Conservation (phyloP, 257 asterid species). For the Solanum phureja region DNA sequence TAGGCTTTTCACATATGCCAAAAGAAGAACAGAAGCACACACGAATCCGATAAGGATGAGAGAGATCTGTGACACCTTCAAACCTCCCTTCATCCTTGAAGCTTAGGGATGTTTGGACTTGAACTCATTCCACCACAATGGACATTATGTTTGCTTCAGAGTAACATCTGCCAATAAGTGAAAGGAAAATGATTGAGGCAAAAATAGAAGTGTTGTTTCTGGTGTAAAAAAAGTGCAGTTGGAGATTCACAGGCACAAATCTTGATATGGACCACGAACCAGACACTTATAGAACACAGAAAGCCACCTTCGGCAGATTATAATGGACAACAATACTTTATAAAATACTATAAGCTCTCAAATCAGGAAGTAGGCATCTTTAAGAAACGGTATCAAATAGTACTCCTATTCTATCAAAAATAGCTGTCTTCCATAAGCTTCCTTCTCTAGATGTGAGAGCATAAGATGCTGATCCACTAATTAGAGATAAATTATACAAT, state of each 20-base stretch:
- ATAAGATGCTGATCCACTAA: not conserved
- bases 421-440: not conserved
- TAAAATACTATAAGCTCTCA: not conserved
- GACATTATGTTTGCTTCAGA: not conserved
- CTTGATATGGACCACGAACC: not conserved
- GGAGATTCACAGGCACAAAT: not conserved
- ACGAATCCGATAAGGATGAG: conserved; percentile 68
- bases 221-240: not conserved
- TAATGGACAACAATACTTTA: not conserved
- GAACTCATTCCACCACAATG: conserved; percentile 19
- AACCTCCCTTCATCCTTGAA: conserved; percentile 78
- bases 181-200: not conserved
- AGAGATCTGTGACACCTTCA: conserved; percentile 70
- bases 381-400: not conserved
- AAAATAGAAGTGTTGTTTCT: not conserved
- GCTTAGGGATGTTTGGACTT: conserved; percentile 12
- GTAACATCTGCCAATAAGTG: not conserved
- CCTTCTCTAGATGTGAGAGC: not conserved
- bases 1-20: conserved; percentile 68
- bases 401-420: not conserved
- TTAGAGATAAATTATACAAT: not conserved
- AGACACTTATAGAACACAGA: not conserved
- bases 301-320: not conserved
- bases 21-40: conserved; percentile 55
- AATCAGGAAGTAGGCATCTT: not conserved